Conservation (phyloP, 1,139 yeast genomes). For the Debaryomyces psychrophilus region DNA sequence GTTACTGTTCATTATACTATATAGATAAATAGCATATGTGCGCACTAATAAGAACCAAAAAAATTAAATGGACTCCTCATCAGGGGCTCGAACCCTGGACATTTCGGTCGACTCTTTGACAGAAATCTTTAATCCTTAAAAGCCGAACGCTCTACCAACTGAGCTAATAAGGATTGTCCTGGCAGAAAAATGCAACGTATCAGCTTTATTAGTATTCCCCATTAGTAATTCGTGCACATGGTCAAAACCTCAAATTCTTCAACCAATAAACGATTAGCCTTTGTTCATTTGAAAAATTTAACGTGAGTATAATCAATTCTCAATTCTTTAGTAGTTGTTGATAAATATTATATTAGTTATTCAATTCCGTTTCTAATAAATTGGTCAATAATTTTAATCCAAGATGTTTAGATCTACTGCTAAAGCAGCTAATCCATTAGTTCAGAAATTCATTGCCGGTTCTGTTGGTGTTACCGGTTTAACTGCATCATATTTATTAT, state of each 20-base stretch:
- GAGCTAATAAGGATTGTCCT: conserved; percentile 12
- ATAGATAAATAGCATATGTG: neutral
- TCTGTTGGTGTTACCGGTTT: conserved; percentile 71
- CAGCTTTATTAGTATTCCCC: neutral
- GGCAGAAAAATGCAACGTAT: neutral
- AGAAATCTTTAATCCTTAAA: conserved; percentile 10
- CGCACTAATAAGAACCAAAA: conserved; percentile 12
- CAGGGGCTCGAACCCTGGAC: conserved; percentile 13
- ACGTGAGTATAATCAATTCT: conserved; percentile 10
- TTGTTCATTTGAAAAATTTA: conserved; percentile 25
- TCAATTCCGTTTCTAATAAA: conserved; percentile 9
- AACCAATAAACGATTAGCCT: conserved; percentile 28
- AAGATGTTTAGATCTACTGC: conserved; percentile 31
- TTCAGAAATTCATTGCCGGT: conserved; percentile 61
- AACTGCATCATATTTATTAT: conserved; percentile 73
- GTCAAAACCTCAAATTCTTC: conserved; percentile 8
- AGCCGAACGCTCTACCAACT: conserved; percentile 13
- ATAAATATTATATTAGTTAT: conserved; percentile 3
- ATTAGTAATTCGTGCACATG: neutral
- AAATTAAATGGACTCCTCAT: conserved; percentile 8
- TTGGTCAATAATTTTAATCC: conserved; percentile 11
- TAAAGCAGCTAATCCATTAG: conserved; percentile 39
- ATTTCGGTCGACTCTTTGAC: conserved; percentile 12
- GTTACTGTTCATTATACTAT: too few species aligned
- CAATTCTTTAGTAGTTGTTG: conserved; percentile 6